These are phyloP conservation scores for Purpureocillium takamizusanense DNA, from an alignment of 2,329 filamentous ascomycete species.

Conservation along the genomic window DNA sequence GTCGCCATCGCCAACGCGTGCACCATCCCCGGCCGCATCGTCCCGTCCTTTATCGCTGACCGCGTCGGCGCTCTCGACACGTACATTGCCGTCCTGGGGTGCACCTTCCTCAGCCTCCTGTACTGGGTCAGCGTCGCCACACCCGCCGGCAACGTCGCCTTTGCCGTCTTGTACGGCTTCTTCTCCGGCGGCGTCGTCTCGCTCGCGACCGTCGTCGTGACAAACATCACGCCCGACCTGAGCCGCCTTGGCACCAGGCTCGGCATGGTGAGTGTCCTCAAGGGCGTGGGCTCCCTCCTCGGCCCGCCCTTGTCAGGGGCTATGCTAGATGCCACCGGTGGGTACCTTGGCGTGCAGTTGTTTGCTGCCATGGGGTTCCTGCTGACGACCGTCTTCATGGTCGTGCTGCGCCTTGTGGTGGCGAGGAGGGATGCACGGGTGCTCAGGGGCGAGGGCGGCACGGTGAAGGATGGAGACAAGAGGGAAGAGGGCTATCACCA, in stretches of 20 bases:
- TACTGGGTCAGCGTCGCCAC: slow-evolving; percentile 30
- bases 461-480: no score
- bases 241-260: slow-evolving; percentile 31
- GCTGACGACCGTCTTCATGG: slow-evolving; percentile 11
- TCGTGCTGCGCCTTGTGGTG: slow-evolving; percentile 9
- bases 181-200: slow-evolving; percentile 34
- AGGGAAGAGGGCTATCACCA: no score
- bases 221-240: slow-evolving; percentile 30
- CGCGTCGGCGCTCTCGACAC: slow-evolving; percentile 30
- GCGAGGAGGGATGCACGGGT: slow-evolving; percentile 2
- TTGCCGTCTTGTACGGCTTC: slow-evolving; percentile 36
- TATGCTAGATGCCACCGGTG: slow-evolving; percentile 15
- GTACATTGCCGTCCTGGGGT: slow-evolving; percentile 19
- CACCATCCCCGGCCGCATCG: slow-evolving; percentile 37
- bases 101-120: slow-evolving; percentile 17
- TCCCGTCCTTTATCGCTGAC: slow-evolving; percentile 35
- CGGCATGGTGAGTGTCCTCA: slow-evolving; percentile 30
- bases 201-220: slow-evolving; percentile 31
- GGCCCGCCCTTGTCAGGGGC: slow-evolving; percentile 30
- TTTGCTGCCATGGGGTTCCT: slow-evolving; percentile 13
- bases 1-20: slow-evolving; percentile 42
- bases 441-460: no score
- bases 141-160: slow-evolving; percentile 26
- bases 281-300: slow-evolving; percentile 24
- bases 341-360: slow-evolving; percentile 14